Evolutionary conservation across 164 flowering plant genomes (phyloP), one percentile per base, ranked within the genome.

Genomic region (Umbellularia californica): DNA sequence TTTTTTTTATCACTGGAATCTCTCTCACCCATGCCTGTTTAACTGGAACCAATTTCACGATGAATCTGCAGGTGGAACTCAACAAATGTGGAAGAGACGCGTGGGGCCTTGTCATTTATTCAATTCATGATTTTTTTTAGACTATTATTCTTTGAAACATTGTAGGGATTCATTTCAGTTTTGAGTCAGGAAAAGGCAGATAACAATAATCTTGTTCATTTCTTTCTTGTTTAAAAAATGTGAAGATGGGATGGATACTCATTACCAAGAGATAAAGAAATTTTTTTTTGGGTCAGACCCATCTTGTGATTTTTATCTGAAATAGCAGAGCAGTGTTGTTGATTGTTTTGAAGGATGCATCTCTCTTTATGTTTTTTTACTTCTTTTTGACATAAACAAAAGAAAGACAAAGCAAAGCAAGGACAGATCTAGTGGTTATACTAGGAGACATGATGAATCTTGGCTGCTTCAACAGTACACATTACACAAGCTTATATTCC

Each of bases 361-460:
- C 47, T 41, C 47, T 41, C 47, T 41, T 35, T 35, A 9, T 41
- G 9, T 41, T 41, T 41, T 33, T 41, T 41, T 7, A 13, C 2
- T 55, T 55, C n/a, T 15, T 3, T 55, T 55, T 55, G 3, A 55
- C 3, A 55, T 15, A 55, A 14, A 55, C 20, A 14, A 55, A 55
- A 55, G 60, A 14, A 55, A 55, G 60, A 20, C 60, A 55, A 55
- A 55, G 60, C 20, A 20, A 14, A 55, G 60, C 60, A 55, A 55
- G 60, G 60, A 55, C 60, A 55, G 60, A 55, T 55, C n/a, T 55
- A 14, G 60, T 55, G 60, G 60, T 55, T 55, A 55, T 55, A 55
- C 60, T 55, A 55, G 60, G 60, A 55, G 60, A 55, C 60, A 55
- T 55, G 60, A 55, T 55, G 60, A 55, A 55, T 55, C 60, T 55